phyloP scores from a whole-genome alignment of 441 rosid species.

The Gossypium armourianum region DNA sequence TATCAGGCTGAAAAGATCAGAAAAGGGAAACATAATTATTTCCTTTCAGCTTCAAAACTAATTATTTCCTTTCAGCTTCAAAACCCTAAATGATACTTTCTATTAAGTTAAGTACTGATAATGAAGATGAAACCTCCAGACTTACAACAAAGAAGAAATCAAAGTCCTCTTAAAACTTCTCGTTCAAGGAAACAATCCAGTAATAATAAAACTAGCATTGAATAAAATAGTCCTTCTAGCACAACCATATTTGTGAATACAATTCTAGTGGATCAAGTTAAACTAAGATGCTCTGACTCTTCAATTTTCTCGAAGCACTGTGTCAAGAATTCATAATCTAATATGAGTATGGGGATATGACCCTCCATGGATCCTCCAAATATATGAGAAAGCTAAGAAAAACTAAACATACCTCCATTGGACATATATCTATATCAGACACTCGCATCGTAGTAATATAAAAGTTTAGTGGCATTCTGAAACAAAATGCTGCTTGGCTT shows the following conservation, averaged over 20 bases:
- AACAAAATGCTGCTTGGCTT: neutral
- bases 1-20: conserved; percentile 53
- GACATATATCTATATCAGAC: no score
- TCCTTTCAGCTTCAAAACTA: conserved; percentile 5
- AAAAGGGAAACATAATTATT: neutral
- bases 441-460: no score
- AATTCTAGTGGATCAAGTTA: neutral
- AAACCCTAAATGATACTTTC: conserved; percentile 5
- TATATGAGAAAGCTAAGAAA: no score
- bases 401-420: no score
- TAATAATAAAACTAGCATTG: neutral
- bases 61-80: conserved; percentile 5
- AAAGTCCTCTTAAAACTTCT: neutral
- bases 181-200: neutral
- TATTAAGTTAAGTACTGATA: neutral
- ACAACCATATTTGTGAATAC: neutral
- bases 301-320: no score
- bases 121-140: neutral
- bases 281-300: conserved; percentile 29
- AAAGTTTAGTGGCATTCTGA: neutral
- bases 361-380: no score
- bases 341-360: no score
- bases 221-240: neutral
- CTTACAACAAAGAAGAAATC: neutral
- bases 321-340: no score